A percentile compares a stretch with the other conserved stretches of the same genome.
These are phyloP conservation scores for Fremontodendron californicum DNA, from an alignment of 345 rosid species.

Conservation along the genomic window DNA sequence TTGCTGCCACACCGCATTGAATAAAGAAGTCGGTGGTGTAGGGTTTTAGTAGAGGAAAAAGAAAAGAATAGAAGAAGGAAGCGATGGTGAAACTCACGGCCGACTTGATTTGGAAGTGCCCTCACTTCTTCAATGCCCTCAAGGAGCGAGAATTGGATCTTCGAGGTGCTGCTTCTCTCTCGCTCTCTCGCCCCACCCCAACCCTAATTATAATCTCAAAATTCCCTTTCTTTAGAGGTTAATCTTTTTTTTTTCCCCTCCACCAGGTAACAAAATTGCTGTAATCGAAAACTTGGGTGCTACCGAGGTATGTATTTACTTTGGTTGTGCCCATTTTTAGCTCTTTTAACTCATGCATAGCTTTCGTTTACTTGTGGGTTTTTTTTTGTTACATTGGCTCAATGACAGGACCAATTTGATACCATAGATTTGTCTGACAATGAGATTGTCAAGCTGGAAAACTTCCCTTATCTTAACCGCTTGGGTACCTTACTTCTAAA, in stretches of 20 bases:
- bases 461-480: constrained; percentile 81
- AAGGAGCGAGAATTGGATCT: constrained; percentile 98
- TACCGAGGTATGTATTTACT: constrained; percentile 63
- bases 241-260: not conserved
- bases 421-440: constrained; percentile 94
- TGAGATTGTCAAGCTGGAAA: constrained; percentile 98
- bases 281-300: constrained; percentile 98
- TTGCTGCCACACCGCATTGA: not conserved
- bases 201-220: constrained; percentile 22
- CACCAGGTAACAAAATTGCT: constrained; percentile 86
- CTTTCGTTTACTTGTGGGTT: not conserved
- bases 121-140: constrained; percentile 97
- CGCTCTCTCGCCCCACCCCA: constrained; percentile 6
- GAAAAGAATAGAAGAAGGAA: not conserved
- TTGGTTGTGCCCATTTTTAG: not conserved
- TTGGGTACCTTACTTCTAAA: constrained; percentile 85
- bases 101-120: constrained; percentile 96
- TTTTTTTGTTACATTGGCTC: constrained; percentile 11
- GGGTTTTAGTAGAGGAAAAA: not conserved
- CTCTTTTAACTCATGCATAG: not conserved
- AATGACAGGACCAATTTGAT: constrained; percentile 91
- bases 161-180: constrained; percentile 51
- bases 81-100: constrained; percentile 95
- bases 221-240: not conserved
- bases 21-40: not conserved